Evolutionary conservation across 2,329 filamentous ascomycete genomes (phyloP).

Genomic region (Pestalotiopsis sp.): DNA sequence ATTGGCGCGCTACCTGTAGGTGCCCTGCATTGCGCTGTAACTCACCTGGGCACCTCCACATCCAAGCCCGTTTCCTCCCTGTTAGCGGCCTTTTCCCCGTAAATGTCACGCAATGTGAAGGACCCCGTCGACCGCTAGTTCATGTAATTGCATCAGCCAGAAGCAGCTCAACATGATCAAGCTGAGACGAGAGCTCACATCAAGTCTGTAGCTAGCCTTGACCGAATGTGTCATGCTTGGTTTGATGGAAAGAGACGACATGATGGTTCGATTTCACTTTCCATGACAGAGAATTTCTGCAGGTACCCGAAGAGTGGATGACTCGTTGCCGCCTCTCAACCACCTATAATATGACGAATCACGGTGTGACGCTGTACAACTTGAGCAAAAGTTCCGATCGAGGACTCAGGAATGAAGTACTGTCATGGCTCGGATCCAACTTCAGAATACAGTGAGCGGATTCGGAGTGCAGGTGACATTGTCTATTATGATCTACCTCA

Average conservation of each 20-base stretch:
- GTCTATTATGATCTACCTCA: not conserved
- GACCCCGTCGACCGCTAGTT: not conserved
- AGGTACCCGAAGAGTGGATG: too few species aligned
- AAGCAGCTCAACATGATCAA: not conserved
- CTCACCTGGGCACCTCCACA: not conserved
- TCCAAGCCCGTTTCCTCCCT: not conserved
- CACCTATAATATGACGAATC: too few species aligned
- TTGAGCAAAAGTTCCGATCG: too few species aligned
- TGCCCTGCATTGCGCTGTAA: not conserved
- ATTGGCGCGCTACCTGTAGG: constrained; percentile 6
- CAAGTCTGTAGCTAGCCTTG: not conserved
- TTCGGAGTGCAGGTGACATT: not conserved
- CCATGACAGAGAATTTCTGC: too few species aligned
- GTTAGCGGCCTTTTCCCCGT: constrained; percentile 1
- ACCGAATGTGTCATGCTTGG: not conserved
- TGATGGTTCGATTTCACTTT: not conserved
- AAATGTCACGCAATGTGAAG: constrained; percentile 5
- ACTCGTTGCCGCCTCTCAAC: too few species aligned
- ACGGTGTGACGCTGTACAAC: too few species aligned
- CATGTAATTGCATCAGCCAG: not conserved
- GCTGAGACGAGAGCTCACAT: not conserved
- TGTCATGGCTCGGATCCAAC: too few species aligned
- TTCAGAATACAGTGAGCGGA: too few species aligned
- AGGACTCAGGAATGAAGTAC: too few species aligned
- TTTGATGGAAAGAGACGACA: not conserved